Conservation (phyloP, 2,329 filamentous ascomycete genomes). For the Epichloe elymi region DNA sequence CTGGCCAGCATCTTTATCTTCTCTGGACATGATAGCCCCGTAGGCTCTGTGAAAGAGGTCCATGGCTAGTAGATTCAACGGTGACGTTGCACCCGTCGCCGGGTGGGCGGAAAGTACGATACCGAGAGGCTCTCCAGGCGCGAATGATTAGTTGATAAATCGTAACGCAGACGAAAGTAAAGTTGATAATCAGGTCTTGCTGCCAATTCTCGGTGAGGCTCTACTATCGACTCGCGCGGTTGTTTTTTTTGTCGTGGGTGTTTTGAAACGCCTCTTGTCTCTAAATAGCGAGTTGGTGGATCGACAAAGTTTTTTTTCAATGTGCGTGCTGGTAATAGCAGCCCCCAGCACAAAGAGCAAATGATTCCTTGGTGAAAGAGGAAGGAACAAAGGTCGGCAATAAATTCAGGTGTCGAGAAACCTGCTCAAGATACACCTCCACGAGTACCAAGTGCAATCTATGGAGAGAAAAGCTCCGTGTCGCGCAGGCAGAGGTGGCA, state of each 20-base stretch:
- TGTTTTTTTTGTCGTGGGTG: neutral
- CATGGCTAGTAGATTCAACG: neutral
- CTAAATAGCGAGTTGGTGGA: neutral
- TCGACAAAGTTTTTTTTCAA: neutral
- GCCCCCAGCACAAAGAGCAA: neutral
- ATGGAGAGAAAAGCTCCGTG: neutral
- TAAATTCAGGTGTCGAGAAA: neutral
- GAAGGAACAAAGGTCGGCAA: neutral
- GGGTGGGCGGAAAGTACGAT: neutral
- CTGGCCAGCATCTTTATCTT: slow-evolving; percentile 20
- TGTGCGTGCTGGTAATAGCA: neutral
- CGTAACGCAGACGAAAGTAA: neutral
- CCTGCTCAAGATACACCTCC: neutral
- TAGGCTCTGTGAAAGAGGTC: neutral
- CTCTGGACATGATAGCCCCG: neutral
- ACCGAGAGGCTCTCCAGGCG: neutral
- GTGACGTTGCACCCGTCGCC: neutral
- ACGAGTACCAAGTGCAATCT: neutral
- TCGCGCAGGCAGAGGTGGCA: neutral
- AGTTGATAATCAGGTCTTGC: neutral
- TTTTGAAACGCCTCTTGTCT: neutral
- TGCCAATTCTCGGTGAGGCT: neutral
- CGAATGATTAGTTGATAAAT: neutral
- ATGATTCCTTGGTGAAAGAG: neutral
- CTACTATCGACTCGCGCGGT: neutral